A percentile compares a stretch with the other conserved stretches of the same genome.
phyloP scores from a whole-genome alignment of 169 alveolate species.

The Perkinsus chesapeaki region DNA sequence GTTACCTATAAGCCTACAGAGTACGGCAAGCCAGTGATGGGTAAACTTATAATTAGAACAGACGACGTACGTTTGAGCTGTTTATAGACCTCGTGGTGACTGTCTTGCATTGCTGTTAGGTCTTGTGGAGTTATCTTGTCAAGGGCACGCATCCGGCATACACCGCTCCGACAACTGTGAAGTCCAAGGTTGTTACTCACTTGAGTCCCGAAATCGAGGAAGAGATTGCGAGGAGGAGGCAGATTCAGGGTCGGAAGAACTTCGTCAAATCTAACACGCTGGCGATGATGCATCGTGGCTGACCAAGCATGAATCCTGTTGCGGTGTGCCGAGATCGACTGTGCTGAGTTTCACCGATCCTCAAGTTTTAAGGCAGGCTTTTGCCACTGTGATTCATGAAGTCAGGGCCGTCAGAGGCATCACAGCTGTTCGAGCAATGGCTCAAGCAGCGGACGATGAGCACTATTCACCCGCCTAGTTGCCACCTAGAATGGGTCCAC shows the following conservation, averaged over 20 bases:
- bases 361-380: too few relatives aligned
- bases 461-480: not conserved
- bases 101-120: too few relatives aligned
- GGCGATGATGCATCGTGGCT: too few relatives aligned
- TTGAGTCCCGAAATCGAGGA: too few relatives aligned
- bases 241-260: too few relatives aligned
- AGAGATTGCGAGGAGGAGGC: too few relatives aligned
- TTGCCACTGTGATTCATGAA: not conserved
- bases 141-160: constrained; percentile 79
- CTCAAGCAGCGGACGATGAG: not conserved
- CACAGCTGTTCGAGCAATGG: not conserved
- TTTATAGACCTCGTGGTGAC: too few relatives aligned
- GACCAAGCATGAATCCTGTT: too few relatives aligned
- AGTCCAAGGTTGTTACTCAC: too few relatives aligned
- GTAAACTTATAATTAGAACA: constrained; percentile 74
- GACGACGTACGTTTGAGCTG: constrained; percentile 84
- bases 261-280: too few relatives aligned
- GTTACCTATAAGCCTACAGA: constrained; percentile 80
- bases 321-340: too few relatives aligned
- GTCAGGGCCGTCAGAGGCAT: not conserved
- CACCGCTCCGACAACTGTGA: constrained; percentile 81
- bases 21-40: constrained; percentile 80
- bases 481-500: not conserved
- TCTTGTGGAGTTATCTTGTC: constrained; percentile 72
- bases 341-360: too few relatives aligned